Evolutionary conservation across 2,329 filamentous ascomycete genomes (phyloP), one percentile per base, ranked within the genome.

Genomic region (Ascochyta rabiei): DNA sequence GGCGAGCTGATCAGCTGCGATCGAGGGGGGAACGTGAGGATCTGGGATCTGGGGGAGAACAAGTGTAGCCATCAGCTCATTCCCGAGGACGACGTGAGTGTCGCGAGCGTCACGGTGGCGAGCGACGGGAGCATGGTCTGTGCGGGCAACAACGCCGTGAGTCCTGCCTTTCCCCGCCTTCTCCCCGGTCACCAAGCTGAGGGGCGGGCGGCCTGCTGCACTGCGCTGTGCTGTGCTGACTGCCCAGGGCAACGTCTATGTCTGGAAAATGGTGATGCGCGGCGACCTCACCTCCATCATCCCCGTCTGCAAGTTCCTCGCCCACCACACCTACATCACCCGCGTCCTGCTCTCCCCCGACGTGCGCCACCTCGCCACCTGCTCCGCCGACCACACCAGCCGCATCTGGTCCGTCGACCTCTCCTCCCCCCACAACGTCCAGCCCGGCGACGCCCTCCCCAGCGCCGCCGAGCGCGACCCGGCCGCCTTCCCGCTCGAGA

Each of bases 1-100:
- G 95, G 93, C 56, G 95, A 99, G 79, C 89, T 99, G 58, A 96
- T 99, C 70, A 96, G 91, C 74, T 97, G 93, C 74, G 95, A 99
- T 74, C 87, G 93, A 30, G 88, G 89, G 42, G 95, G 95, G 42
- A 96, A 92, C 74, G 91, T 99, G 56, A 84, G 93, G 35, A 90
- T 99, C 60, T 99, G 95, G 95, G 95, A 99, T 71, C 77, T 99
- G 52, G 92, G 92, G 8, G 93, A 98, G 82, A 98, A 97, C 73
- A 96, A 92, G 69, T 99, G 95, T 80, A 93, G 90, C 0, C 93
- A 98, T 75, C 91, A 98, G 77, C 83, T 99, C 61, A 96, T 97
- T 41, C 95, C 95, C 0, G 95, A 98, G 75, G 93, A 97, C 66
- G 93, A 98, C 69, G 90, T 96, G 35, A 89, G 91, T 0, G 90